Conservation (phyloP, 768 basidiomycete species). For the Termitomyces sp. region DNA sequence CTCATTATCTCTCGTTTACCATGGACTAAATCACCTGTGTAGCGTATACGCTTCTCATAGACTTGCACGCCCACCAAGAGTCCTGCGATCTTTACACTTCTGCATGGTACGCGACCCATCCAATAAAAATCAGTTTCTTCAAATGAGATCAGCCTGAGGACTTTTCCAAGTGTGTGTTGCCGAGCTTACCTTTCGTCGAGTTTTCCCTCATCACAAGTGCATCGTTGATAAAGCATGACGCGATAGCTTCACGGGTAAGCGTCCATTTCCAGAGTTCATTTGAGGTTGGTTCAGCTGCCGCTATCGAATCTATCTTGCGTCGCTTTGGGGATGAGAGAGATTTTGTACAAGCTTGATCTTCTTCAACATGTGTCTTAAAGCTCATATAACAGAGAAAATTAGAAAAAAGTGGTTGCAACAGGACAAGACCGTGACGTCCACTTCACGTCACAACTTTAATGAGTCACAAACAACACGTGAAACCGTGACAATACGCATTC, state of each 20-base stretch:
- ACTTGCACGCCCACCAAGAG: slow-evolving; percentile 61
- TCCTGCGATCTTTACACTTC: slow-evolving; percentile 59
- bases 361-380: slow-evolving; percentile 18
- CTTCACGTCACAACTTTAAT: no score
- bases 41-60: slow-evolving; percentile 59
- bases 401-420: neutral
- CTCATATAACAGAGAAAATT: slow-evolving; percentile 21
- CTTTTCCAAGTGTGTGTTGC: neutral
- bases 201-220: slow-evolving; percentile 45
- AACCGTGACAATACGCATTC: no score
- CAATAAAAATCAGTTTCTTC: slow-evolving; percentile 64
- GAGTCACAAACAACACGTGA: no score
- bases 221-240: slow-evolving; percentile 56
- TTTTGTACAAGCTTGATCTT: slow-evolving; percentile 8
- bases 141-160: slow-evolving; percentile 7
- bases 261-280: slow-evolving; percentile 52
- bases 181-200: slow-evolving; percentile 27
- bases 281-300: neutral
- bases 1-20: neutral
- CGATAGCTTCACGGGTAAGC: slow-evolving; percentile 51
- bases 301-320: slow-evolving; percentile 1
- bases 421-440: no score
- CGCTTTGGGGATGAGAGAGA: slow-evolving; percentile 24
- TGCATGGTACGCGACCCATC: slow-evolving; percentile 71
- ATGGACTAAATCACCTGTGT: slow-evolving; percentile 44